Evolutionary conservation across 805 yeast species (phyloP).

Genomic region (Clavispora carvajalis): DNA sequence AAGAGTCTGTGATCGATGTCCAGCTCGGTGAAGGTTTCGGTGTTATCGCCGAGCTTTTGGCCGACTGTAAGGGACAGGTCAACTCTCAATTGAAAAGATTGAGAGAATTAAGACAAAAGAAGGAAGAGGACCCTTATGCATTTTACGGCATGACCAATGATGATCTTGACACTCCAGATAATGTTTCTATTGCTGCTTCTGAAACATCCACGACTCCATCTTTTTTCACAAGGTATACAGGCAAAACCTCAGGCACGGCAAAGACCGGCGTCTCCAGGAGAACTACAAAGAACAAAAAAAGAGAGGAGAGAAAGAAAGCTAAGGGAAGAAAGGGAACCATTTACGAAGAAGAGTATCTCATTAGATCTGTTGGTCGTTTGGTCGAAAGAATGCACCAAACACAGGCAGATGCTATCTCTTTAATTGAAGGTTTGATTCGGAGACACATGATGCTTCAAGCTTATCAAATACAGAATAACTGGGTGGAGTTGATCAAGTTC

Average conservation of each 20-base stretch:
- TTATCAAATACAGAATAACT: slow-evolving; percentile 65
- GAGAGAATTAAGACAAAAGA: slow-evolving; percentile 79
- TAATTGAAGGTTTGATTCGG: slow-evolving; percentile 73
- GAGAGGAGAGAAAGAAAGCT: slow-evolving; percentile 94
- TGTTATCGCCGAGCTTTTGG: slow-evolving; percentile 74
- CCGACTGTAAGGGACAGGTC: slow-evolving; percentile 89
- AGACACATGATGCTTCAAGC: slow-evolving; percentile 76
- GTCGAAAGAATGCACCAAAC: slow-evolving; percentile 76
- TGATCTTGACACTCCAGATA: slow-evolving; percentile 74
- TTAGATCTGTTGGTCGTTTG: slow-evolving; percentile 82
- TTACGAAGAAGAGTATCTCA: slow-evolving; percentile 93
- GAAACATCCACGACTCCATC: slow-evolving; percentile 92
- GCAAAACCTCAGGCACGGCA: slow-evolving; percentile 93
- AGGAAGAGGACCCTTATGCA: slow-evolving; percentile 76
- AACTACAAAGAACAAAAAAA: slow-evolving; percentile 85
- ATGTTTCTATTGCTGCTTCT: slow-evolving; percentile 90
- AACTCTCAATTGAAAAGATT: slow-evolving; percentile 78
- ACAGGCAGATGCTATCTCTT: slow-evolving; percentile 62
- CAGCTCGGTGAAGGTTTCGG: slow-evolving; percentile 87
- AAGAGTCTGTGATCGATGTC: slow-evolving; percentile 60
- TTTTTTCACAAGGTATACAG: slow-evolving; percentile 92
- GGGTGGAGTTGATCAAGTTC: slow-evolving; percentile 50
- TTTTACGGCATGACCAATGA: slow-evolving; percentile 65
- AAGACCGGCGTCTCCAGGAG: slow-evolving; percentile 92
- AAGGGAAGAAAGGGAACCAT: slow-evolving; percentile 97